A percentile compares a stretch with the other conserved stretches of the same genome.
Evolutionary conservation across 2,329 filamentous ascomycete genomes (phyloP).

Genomic region (Myriosclerotinia curreyana): DNA sequence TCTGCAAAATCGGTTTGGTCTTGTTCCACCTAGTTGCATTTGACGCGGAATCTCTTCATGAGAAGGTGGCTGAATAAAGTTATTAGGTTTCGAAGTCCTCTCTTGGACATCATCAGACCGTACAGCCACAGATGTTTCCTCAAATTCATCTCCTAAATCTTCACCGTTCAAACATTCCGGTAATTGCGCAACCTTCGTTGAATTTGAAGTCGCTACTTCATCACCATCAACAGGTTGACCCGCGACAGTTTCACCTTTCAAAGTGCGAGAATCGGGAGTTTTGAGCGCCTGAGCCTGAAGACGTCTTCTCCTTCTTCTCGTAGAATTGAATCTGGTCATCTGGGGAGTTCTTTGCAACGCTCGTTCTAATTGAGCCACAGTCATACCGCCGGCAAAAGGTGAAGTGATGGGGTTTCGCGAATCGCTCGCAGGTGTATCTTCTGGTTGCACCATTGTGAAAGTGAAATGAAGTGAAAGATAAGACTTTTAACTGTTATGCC

Average conservation of each 20-base stretch:
- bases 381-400: conserved; percentile 1
- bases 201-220: background rate
- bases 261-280: background rate
- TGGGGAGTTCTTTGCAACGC: background rate
- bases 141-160: background rate
- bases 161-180: background rate
- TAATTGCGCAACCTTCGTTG: background rate
- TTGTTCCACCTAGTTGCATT: background rate
- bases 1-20: conserved; percentile 1
- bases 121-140: background rate
- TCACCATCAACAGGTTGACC: background rate
- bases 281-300: background rate
- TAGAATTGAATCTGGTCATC: conserved; percentile 6
- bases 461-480: background rate
- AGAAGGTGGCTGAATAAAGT: no score
- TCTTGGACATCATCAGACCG: background rate
- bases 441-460: conserved; percentile 1
- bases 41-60: background rate
- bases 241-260: background rate
- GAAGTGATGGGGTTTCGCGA: background rate
- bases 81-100: background rate
- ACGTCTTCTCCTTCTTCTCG: background rate
- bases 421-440: conserved; percentile 2
- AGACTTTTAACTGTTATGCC: background rate
- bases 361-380: background rate